Evolutionary conservation across 768 basidiomycete species (phyloP), one percentile per base, ranked within the genome.

Genomic region (Mycena capillaripes): DNA sequence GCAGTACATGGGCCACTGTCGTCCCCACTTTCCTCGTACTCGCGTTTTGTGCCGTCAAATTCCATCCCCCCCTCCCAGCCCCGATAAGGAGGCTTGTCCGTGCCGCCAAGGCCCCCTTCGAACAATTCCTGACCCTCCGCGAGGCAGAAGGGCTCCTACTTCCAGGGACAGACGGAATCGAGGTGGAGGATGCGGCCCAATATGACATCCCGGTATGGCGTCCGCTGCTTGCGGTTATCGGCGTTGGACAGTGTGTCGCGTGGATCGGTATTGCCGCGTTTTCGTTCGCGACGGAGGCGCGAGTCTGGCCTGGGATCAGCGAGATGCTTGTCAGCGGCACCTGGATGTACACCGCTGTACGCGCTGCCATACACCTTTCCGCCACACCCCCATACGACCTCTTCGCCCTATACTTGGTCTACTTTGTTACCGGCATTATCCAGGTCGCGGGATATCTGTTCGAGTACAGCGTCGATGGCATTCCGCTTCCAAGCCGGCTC

Each of bases 311-410:
- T 19, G 84, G 80, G 17, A 60, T 86, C 4, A 81, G 82, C 9
- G 81, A 86, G 0, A 80, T 92, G 48, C 77, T 92, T 29, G 76
- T 89, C 21, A 88, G 89, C 0, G 72, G 81, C 0, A 82, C 89
- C 2, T 95, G 95, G 95, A 78, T 93, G 34, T 95, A 93, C 75
- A 89, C 91, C 0, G 44, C 89, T n/a, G 74, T 86, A n/a, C 89
- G 90, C 63, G 89, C 91, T 0, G 82, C 90, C 10, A 76, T 86
- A 23, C 83, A 82, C 48, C 89, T 90, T 0, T 81, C 83, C 12
- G 80, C 88, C 0, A 95, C 92, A 0, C 85, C 88, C 0, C 92
- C 92, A 14, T 87, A 82, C 73, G 93, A 92, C 76, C 81, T 95
- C 17, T 89, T 95, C 79, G 75, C 81, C 1, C 79, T 95, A 1